Base-by-base conservation (phyloP, 345 rosid genomes). In the Leavenworthia alabamica region DNA sequence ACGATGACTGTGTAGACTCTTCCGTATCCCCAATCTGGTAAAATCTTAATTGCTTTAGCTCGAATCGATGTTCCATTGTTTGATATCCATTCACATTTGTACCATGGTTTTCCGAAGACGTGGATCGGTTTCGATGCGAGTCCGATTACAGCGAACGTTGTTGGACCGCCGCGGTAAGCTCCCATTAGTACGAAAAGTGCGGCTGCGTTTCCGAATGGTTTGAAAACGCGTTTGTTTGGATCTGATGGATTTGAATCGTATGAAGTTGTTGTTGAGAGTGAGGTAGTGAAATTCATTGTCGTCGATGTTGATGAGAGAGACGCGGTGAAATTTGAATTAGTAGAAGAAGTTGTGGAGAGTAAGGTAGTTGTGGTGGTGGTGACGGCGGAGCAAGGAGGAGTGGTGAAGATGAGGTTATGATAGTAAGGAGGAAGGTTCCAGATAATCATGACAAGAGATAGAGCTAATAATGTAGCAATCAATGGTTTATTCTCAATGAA, bases 21-120 rank as follows among this genome's bases (percentile, higher is more conserved):
- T 15, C 95, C 95, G 37, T 86, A 89, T 1, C 95, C 97, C 97
- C 97, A 89, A 67, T 89, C 97, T 0, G 92, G 95, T 1, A 90
- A 80, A 64, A 83, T 82, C 64, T 83, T 90, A 23, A 66, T 73
- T 17, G 90, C 95, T 64, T 85, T 80, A 47, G 90, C 81, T 37
- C 83, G 77, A 39, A 64, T 12, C 22, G 86, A 64, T 4, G 87
- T 63, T 20, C 84, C 86, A 24, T 80, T 80, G 71, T 44, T 76
- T 8, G 86, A 76, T 71, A 87, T n/a, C 97, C 97, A 90, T 78
- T 83, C 93, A 66, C 97, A 90, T 36, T 87, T 81, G 65, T 72
- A 90, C 90, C 88, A 83, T 1, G 97, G 93, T 8, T 62, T 65
- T 2, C 88, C 88, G 68, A 63, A 90, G 1, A 77, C 79, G 39